Conservation (phyloP, 2,329 filamentous ascomycete genomes). For the Aspergillus brasiliensis region DNA sequence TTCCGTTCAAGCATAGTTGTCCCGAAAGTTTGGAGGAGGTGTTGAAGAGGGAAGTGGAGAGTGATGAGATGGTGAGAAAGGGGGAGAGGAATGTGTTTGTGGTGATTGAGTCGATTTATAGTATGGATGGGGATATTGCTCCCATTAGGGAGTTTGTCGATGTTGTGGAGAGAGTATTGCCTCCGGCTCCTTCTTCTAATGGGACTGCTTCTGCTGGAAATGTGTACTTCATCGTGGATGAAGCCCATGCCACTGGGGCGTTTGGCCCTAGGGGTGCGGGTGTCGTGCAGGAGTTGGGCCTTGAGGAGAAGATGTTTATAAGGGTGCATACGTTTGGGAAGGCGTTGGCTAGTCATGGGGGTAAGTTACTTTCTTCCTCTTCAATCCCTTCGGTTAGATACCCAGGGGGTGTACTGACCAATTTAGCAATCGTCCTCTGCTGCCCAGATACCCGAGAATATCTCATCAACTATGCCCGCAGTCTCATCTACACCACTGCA, state of each 20-base stretch:
- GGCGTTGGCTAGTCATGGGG: slow-evolving; percentile 64
- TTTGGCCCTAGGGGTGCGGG: slow-evolving; percentile 54
- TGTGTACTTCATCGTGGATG: slow-evolving; percentile 58
- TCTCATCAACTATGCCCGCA: slow-evolving; percentile 75
- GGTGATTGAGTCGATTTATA: slow-evolving; percentile 73
- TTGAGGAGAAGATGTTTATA: slow-evolving; percentile 55
- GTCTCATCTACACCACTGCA: slow-evolving; percentile 73
- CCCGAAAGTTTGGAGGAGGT: slow-evolving; percentile 39
- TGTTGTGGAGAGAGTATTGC: slow-evolving; percentile 59
- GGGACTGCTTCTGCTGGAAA: too few species aligned
- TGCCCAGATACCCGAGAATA: slow-evolving; percentile 62
- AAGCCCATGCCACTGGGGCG: slow-evolving; percentile 57
- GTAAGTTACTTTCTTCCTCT: slow-evolving; percentile 47
- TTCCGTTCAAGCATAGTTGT: slow-evolving; percentile 54
- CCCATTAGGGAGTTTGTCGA: slow-evolving; percentile 64
- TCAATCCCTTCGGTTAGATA: background rate
- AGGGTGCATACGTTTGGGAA: slow-evolving; percentile 58
- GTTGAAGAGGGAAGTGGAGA: slow-evolving; percentile 33
- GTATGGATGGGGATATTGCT: slow-evolving; percentile 78
- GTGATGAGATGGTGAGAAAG: slow-evolving; percentile 34
- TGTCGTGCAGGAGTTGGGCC: slow-evolving; percentile 52
- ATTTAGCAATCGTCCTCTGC: slow-evolving; percentile 63
- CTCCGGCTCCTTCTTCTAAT: too few species aligned
- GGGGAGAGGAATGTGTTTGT: slow-evolving; percentile 63
- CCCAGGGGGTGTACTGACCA: slow-evolving; percentile 13